Conservation (phyloP, 345 rosid species). For the Aurinia saxatilis region DNA sequence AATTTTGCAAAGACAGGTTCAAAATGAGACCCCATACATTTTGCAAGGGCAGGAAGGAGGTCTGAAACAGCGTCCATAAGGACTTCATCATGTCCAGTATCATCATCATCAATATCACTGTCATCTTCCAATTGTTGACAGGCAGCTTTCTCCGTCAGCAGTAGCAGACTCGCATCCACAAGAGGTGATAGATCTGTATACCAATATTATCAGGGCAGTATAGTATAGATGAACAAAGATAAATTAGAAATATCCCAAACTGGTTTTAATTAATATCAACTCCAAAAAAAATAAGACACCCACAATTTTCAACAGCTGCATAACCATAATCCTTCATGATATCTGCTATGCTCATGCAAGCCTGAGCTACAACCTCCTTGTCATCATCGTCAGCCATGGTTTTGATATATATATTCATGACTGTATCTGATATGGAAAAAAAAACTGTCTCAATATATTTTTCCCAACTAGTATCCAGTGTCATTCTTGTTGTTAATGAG, state of each 20-base stretch:
- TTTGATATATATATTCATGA: slow-evolving; percentile 72
- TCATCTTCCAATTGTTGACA: slow-evolving; percentile 75
- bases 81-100: slow-evolving; percentile 78
- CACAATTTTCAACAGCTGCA: slow-evolving; percentile 75
- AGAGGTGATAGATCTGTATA: slow-evolving; percentile 67
- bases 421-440: slow-evolving; percentile 45
- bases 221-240: not conserved
- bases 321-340: slow-evolving; percentile 83
- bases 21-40: slow-evolving; percentile 89
- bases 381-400: slow-evolving; percentile 90
- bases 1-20: slow-evolving; percentile 76
- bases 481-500: not conserved
- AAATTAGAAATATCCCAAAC: not conserved
- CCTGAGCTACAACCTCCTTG: slow-evolving; percentile 97
- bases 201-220: slow-evolving; percentile 14
- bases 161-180: slow-evolving; percentile 63
- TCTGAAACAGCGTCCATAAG: slow-evolving; percentile 99
- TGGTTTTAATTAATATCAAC: not conserved
- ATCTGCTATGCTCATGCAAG: slow-evolving; percentile 81
- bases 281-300: slow-evolving; percentile 29
- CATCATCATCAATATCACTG: slow-evolving; percentile 74
- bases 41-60: slow-evolving; percentile 96
- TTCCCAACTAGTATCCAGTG: not conserved
- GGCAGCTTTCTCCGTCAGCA: slow-evolving; percentile 84
- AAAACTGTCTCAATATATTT: slow-evolving; percentile 17